Evolutionary conservation across 108 stramenopile genomes (phyloP), one percentile per base, ranked within the genome.

Genomic region (Nitzschia inconspicua): DNA sequence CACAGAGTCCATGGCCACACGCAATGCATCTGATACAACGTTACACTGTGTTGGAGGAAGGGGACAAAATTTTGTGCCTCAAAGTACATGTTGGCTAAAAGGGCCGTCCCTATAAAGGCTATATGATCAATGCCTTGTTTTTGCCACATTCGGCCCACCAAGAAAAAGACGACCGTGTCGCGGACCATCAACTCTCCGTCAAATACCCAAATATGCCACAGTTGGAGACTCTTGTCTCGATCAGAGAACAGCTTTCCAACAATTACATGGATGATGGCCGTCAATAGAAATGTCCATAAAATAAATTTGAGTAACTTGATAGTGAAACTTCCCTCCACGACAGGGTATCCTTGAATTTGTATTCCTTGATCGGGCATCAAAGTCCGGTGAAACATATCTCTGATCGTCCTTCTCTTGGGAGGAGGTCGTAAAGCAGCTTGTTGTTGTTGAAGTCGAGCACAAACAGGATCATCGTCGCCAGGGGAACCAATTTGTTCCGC

Each of bases 21-120:
- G 52, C 86, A 88, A 59, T 78, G 72, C 54, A 88, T 76, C 18
- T 77, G 68, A 49, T 84, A 88, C 37, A 84, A 59, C 23, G 81
- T 80, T 5, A 76, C 27, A 29, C 80, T 77, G 48, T 84, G 79
- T 51, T 76, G 61, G 54, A 88, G 51, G 52, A 79, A 84, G 23
- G 49, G 26, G 39, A 84, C 64, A 27, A 57, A 56, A 2, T 66
- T 66, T 26, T 61, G 50, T 26, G 53, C 43, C 11, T 65, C 66
- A 16, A 79, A 63, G 60, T 68, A 88, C 5, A 77, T 19, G 41
- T 64, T 64, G 19, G 68, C 57, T 1, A 68, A 19, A 16, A 53
- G 16, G 13, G 68, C 50, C 13, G 50, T 59, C 13, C 58, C n/a
- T 8, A 72, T 47, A 76, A 76, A 85, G 9, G 77, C 72, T 23